Conservation (phyloP, 2,329 filamentous ascomycete species). For the Colletotrichum filicis region DNA sequence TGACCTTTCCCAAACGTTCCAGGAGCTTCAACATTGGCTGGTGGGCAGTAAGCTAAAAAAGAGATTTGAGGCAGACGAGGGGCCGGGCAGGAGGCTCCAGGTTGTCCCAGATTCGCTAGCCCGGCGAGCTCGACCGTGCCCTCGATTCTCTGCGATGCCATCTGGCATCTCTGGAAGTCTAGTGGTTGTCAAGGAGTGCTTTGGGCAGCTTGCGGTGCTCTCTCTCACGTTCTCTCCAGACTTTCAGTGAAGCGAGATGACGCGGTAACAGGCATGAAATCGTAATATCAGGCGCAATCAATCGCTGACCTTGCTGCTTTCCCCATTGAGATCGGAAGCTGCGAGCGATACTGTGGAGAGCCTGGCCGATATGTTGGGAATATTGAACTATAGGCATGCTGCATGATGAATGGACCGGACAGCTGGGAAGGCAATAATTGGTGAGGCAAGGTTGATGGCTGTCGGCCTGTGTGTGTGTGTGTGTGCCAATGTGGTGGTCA, state of each 20-base stretch:
- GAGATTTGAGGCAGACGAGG: neutral
- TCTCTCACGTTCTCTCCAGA: conserved; percentile 4
- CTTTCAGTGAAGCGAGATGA: conserved; percentile 7
- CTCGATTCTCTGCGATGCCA: conserved; percentile 11
- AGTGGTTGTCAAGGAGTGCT: neutral
- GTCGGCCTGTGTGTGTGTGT: neutral
- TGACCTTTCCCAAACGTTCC: neutral
- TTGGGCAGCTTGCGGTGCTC: neutral
- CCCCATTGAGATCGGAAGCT: conserved; percentile 1
- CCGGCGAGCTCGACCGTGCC: neutral
- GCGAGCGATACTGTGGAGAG: conserved; percentile 3
- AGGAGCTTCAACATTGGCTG: neutral
- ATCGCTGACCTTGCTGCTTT: conserved; percentile 17
- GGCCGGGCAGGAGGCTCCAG: conserved; percentile 6
- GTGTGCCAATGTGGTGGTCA: neutral
- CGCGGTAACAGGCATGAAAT: conserved; percentile 23
- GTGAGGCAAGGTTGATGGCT: conserved; percentile 19
- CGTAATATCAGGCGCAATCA: conserved; percentile 31
- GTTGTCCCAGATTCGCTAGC: neutral
- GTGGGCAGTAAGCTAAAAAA: neutral
- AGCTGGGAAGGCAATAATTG: conserved; percentile 12
- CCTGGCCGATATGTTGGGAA: neutral
- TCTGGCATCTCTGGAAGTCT: neutral
- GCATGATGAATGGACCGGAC: conserved; percentile 10
- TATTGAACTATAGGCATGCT: conserved; percentile 10